Conservation (phyloP, 2,329 filamentous ascomycete species). For the Epicoccum sorghinum region DNA sequence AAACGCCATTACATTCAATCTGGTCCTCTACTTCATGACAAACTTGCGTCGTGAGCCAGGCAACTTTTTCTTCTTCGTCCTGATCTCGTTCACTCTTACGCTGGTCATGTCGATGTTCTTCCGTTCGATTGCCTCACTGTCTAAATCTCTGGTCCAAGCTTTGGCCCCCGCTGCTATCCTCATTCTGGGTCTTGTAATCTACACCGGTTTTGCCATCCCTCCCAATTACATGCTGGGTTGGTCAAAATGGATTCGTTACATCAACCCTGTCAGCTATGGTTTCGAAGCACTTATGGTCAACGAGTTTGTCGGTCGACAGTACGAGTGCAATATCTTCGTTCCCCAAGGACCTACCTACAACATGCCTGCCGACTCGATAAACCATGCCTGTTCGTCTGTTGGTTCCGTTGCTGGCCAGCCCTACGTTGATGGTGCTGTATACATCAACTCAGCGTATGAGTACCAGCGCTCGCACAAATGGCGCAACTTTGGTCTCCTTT, state of each 20-base stretch:
- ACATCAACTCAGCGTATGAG: constrained; percentile 42
- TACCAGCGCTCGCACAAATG: constrained; percentile 51
- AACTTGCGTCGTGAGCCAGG: constrained; percentile 76
- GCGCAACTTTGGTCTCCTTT: constrained; percentile 56
- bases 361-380: constrained; percentile 25
- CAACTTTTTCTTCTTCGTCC: constrained; percentile 83
- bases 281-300: constrained; percentile 85
- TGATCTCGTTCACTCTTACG: constrained; percentile 75
- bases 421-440: constrained; percentile 49
- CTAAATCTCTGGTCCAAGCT: constrained; percentile 67
- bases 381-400: constrained; percentile 50
- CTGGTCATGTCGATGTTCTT: constrained; percentile 87
- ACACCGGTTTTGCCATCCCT: constrained; percentile 69
- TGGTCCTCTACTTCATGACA: constrained; percentile 85
- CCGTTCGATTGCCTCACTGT: constrained; percentile 77
- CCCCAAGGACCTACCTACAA: constrained; percentile 51
- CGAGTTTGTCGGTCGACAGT: constrained; percentile 74
- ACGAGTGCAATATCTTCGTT: constrained; percentile 55
- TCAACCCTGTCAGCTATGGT: constrained; percentile 78
- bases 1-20: constrained; percentile 79
- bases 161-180: constrained; percentile 62
- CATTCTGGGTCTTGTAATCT: constrained; percentile 70
- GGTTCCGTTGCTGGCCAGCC: constrained; percentile 49
- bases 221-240: constrained; percentile 73
- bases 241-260: constrained; percentile 83